phyloP scores from a whole-genome alignment of 352 stramenopile species.

The Phytophthora fragariaefolia region DNA sequence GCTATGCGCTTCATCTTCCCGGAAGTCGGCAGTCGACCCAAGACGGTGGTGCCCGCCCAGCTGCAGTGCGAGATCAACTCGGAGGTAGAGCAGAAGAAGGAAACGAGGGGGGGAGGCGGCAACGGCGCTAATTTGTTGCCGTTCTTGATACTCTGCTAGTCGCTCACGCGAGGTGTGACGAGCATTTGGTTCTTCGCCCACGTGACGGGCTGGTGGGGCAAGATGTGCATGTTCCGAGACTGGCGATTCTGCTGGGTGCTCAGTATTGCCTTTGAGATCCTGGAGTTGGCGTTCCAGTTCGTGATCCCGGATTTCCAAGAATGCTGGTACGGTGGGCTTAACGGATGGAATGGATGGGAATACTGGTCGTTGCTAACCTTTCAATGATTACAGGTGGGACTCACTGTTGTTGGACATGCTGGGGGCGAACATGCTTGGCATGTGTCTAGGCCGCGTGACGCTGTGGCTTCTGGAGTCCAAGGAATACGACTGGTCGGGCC shows the following conservation, averaged over 20 bases:
- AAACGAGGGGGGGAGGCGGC: not conserved
- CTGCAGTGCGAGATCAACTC: slow-evolving; percentile 77
- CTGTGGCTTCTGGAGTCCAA: slow-evolving; percentile 87
- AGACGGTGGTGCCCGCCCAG: slow-evolving; percentile 28
- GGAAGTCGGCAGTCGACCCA: slow-evolving; percentile 61
- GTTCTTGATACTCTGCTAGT: slow-evolving; percentile 29
- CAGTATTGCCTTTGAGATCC: slow-evolving; percentile 90
- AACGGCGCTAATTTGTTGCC: not conserved
- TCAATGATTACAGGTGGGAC: slow-evolving; percentile 75
- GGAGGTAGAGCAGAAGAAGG: slow-evolving; percentile 26
- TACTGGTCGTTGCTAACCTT: not conserved
- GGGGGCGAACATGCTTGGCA: slow-evolving; percentile 92
- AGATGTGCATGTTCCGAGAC: slow-evolving; percentile 95
- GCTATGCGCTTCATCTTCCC: slow-evolving; percentile 82
- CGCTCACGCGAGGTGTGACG: slow-evolving; percentile 70
- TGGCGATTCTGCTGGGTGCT: slow-evolving; percentile 94
- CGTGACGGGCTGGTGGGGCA: slow-evolving; percentile 90
- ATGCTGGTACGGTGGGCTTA: slow-evolving; percentile 72
- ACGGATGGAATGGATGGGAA: not conserved
- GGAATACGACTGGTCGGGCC: slow-evolving; percentile 91
- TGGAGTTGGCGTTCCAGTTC: slow-evolving; percentile 91
- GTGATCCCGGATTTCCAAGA: slow-evolving; percentile 94
- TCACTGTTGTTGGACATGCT: slow-evolving; percentile 92
- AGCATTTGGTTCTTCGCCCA: slow-evolving; percentile 90
- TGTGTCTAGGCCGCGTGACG: slow-evolving; percentile 80